These are phyloP conservation scores for Babesia bovis DNA, from an alignment of 169 alveolate genomes.

Conservation along the genomic window DNA sequence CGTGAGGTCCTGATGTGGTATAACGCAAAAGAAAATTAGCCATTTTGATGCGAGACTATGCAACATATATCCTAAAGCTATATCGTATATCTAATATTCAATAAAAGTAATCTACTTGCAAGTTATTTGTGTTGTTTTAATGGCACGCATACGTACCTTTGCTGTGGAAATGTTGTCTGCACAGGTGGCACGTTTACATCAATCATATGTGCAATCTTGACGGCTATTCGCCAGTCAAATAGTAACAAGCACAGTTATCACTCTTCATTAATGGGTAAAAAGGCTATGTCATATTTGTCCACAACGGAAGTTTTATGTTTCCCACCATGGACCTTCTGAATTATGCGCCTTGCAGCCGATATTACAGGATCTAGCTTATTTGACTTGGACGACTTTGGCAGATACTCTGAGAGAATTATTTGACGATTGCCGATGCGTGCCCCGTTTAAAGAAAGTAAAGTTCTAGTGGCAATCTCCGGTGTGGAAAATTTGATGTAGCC, in stretches of 20 bases:
- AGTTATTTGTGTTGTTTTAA: no score
- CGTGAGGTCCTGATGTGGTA: not conserved
- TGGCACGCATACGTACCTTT: no score
- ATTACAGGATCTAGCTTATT: slow-evolving; percentile 35
- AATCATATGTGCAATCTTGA: no score
- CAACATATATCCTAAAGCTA: no score
- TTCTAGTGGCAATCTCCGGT: slow-evolving; percentile 74
- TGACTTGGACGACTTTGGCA: slow-evolving; percentile 13
- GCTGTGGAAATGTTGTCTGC: no score
- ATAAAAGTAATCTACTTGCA: no score
- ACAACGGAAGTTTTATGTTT: not conserved
- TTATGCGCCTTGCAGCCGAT: slow-evolving; percentile 38
- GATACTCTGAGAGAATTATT: slow-evolving; percentile 65
- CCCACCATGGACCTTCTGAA: slow-evolving; percentile 17
- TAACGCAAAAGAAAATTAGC: not conserved
- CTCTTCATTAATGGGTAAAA: slow-evolving; percentile 39
- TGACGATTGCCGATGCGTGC: slow-evolving; percentile 71
- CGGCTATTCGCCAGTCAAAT: no score
- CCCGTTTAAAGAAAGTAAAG: slow-evolving; percentile 71
- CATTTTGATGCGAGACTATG: no score
- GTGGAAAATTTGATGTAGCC: slow-evolving; percentile 73
- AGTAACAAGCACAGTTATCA: no score
- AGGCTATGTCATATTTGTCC: slow-evolving; percentile 51
- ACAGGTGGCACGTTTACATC: no score
- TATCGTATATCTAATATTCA: no score